phyloP scores from a whole-genome alignment of 2,329 filamentous ascomycete species.

The Pseudopyricularia javanii region DNA sequence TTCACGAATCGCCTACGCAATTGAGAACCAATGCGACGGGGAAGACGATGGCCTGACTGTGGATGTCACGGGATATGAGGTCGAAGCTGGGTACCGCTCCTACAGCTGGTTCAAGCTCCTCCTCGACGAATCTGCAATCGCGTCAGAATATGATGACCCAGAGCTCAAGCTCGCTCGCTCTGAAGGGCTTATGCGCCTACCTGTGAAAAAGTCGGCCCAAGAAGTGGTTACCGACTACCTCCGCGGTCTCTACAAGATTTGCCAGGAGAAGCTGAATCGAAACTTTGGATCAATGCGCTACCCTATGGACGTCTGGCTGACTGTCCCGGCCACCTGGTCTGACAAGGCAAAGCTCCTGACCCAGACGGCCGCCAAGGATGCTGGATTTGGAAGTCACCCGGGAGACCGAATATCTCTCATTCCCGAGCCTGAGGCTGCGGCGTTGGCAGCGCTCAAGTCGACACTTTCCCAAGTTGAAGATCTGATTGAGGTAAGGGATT shows the following conservation, averaged over 20 bases:
- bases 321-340: not conserved
- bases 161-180: not conserved
- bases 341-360: constrained; percentile 1
- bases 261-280: not conserved
- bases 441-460: not conserved
- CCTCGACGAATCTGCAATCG: not conserved
- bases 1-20: not conserved
- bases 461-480: not conserved
- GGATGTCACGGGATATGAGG: not conserved
- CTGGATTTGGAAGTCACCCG: not conserved
- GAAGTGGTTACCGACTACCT: constrained; percentile 1
- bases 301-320: not conserved
- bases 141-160: not conserved
- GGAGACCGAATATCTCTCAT: not conserved
- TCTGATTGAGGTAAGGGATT: not conserved
- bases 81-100: not conserved
- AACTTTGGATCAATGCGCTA: not conserved
- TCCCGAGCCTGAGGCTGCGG: constrained; percentile 1
- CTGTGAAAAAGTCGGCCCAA: not conserved
- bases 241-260: not conserved
- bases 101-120: constrained; percentile 1
- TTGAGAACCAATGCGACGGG: not conserved
- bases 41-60: not conserved
- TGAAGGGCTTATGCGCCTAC: not conserved
- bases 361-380: not conserved